Evolutionary conservation across 139 green algal species (phyloP).

Genomic region (Micractinium sp.): DNA sequence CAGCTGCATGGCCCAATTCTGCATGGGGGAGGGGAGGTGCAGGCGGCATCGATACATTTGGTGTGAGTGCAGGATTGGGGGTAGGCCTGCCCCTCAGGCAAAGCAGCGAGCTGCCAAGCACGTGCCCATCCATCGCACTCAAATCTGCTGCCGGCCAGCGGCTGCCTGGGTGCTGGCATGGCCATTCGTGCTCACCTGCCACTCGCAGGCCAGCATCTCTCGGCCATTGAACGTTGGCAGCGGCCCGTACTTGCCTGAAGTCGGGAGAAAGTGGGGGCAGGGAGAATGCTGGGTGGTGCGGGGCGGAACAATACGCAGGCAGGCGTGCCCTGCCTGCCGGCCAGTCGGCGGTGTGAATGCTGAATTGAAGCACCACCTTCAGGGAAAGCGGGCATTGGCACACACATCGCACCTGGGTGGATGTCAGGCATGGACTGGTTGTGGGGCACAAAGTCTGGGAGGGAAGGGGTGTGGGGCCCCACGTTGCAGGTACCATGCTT

Average conservation of each 20-base stretch:
- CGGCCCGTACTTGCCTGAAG: background rate
- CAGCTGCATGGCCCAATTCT: background rate
- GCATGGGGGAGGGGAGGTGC: background rate
- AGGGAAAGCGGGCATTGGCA: no score
- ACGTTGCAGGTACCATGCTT: background rate
- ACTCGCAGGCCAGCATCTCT: background rate
- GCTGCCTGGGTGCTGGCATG: background rate
- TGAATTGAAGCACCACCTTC: background rate
- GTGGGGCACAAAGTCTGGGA: slow-evolving; percentile 2
- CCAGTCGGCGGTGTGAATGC: background rate
- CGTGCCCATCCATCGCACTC: no score
- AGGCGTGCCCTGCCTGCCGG: no score
- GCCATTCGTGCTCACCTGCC: background rate
- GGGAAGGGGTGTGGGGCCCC: background rate
- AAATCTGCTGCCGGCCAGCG: background rate
- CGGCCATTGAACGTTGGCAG: background rate
- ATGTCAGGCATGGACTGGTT: background rate
- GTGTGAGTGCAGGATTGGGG: no score
- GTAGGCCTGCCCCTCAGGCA: background rate
- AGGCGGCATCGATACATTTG: background rate
- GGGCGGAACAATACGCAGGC: no score
- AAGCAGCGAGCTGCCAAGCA: no score
- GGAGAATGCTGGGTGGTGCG: no score
- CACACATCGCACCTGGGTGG: background rate
- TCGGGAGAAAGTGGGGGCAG: no score